A percentile compares a stretch with the other conserved stretches of the same genome.
Conservation (phyloP, 306 rosid species). For the Vigna nakashimae region DNA sequence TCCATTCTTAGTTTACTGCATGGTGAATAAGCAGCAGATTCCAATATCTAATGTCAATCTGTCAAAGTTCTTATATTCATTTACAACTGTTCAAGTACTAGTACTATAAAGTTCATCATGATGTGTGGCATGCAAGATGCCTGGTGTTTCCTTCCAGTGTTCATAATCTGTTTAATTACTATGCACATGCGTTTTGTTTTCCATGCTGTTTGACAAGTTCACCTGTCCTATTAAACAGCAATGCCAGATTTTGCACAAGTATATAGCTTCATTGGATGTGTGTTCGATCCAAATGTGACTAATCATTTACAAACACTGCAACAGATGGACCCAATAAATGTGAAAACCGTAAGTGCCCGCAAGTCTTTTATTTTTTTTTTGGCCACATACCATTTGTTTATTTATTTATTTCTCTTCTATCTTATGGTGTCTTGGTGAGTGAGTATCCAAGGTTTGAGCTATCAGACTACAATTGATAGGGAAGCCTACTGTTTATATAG, state of each 20-base stretch:
- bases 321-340: slow-evolving; percentile 71
- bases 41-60: background rate
- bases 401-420: background rate
- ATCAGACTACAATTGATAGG: background rate
- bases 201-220: slow-evolving; percentile 16
- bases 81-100: background rate
- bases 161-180: background rate
- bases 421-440: background rate
- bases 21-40: slow-evolving; percentile 6
- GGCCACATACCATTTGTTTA: background rate
- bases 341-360: slow-evolving; percentile 65
- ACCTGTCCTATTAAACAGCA: slow-evolving; percentile 50
- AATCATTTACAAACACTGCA: slow-evolving; percentile 68
- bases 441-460: slow-evolving; percentile 15
- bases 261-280: slow-evolving; percentile 28
- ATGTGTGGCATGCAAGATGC: slow-evolving; percentile 5
- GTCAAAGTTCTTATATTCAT: background rate
- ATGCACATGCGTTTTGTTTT: too few relatives aligned
- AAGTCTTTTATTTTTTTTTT: background rate
- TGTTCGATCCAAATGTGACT: slow-evolving; percentile 42
- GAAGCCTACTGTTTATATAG: slow-evolving; percentile 9
- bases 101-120: background rate
- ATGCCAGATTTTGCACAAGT: slow-evolving; percentile 72
- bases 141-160: background rate
- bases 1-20: background rate